Base-by-base conservation (phyloP, 2,329 filamentous ascomycete genomes). In the Sclerotiophoma versabilis region DNA sequence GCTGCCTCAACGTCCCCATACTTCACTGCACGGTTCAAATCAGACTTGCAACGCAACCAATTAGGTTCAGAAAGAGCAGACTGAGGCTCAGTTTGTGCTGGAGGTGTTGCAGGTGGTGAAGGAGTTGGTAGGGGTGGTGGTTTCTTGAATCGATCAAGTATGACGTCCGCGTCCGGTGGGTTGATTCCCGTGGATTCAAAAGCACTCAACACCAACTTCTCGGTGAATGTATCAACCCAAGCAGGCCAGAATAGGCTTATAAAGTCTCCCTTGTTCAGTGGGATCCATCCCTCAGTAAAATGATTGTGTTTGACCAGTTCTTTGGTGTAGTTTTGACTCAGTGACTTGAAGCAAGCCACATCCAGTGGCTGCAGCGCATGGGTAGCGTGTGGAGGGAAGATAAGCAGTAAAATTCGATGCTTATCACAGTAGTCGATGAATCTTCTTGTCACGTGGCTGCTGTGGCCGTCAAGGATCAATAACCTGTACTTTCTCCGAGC, bases 371-470 rank as follows among this genome's bases (percentile, higher is more conserved):
- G 15, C 10, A 41, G 37, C 11, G 23, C n/a, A n/a, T n/a, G n/a
- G n/a, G n/a, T n/a, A n/a, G n/a, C n/a, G n/a, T n/a, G 32, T n/a
- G 32, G 32, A 34, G 32, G 37, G 23, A 41, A 23, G 27, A 41
- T 26, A 41, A 23, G 20, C 10, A 41, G 22, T 12, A 60, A 48
- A 39, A 62, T 60, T 38, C 46, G 42, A 22, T 60, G 45, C 12
- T 46, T 11, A 37, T 63, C 32, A 38, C 54, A 61, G 25, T 56
- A 63, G 6, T 59, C 45, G 15, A 61, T 57, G 37, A 59, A 63
- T 2, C 39, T 34, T 17, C 23, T 45, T 19, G 57, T 53, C 4
- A 62, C 17, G 34, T 60, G 48, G 32, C 53, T 59, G 22, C 55
- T 47, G 49, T 63, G 47, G 42, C 60, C 47, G 26, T 60, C 39